Conservation (phyloP, 2,329 filamentous ascomycete genomes). For the Alternaria ventricosa region DNA sequence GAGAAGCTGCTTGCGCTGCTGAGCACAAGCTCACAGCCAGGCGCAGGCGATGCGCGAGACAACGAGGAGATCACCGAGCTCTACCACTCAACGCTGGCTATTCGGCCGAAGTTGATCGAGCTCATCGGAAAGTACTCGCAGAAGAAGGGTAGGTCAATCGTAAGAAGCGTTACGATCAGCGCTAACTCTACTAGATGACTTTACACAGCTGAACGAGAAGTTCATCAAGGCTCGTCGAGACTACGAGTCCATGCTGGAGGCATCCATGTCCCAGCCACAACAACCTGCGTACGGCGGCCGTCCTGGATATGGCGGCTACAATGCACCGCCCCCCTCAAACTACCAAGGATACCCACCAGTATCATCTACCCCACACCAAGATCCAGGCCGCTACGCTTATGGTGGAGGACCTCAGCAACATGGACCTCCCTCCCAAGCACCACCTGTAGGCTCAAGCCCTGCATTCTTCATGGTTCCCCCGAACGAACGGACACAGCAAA, state of each 20-base stretch:
- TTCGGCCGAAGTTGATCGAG: conserved; percentile 95
- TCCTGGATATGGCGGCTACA: conserved; percentile 42
- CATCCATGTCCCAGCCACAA: conserved; percentile 94
- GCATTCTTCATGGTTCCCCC: conserved; percentile 50
- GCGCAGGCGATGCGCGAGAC: conserved; percentile 73
- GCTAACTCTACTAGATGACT: conserved; percentile 73
- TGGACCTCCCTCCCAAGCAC: conserved; percentile 47
- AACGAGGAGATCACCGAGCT: conserved; percentile 93
- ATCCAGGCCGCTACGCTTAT: conserved; percentile 37
- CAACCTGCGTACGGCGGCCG: conserved; percentile 79
- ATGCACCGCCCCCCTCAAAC: conserved; percentile 38
- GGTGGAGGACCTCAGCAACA: conserved; percentile 43
- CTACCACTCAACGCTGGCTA: conserved; percentile 93
- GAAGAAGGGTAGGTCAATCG: conserved; percentile 77
- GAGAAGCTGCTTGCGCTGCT: conserved; percentile 85
- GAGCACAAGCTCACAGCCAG: conserved; percentile 71
- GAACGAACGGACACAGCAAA: conserved; percentile 37
- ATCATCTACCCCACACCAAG: conserved; percentile 43
- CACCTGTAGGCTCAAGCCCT: conserved; percentile 44
- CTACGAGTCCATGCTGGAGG: conserved; percentile 94
- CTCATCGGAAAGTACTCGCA: conserved; percentile 99
- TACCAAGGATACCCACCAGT: conserved; percentile 44
- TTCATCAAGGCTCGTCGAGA: conserved; percentile 98
- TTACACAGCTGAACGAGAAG: conserved; percentile 97
- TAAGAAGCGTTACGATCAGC: background rate